A percentile compares a stretch with the other conserved stretches of the same genome.
These are phyloP conservation scores for Arachnomyces sp. DNA, from an alignment of 2,329 filamentous ascomycete genomes.

Conservation along the genomic window DNA sequence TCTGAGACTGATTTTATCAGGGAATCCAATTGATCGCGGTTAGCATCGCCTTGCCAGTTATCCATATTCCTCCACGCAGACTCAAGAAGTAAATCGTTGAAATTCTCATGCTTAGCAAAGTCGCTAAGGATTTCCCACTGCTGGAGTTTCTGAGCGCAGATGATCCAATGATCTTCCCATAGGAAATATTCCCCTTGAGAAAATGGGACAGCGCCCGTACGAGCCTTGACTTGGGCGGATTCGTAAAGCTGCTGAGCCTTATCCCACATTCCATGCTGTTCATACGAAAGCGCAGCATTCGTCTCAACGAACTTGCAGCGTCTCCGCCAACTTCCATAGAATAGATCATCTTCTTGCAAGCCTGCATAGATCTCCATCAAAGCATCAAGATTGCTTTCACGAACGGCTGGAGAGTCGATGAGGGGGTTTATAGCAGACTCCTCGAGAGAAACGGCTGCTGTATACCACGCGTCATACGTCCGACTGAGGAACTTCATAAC, in stretches of 20 bases:
- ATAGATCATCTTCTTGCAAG: constrained; percentile 90
- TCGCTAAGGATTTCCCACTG: constrained; percentile 98
- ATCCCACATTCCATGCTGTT: constrained; percentile 99
- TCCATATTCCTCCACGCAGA: constrained; percentile 94
- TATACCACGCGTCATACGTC: constrained; percentile 96
- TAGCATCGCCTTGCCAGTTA: constrained; percentile 80
- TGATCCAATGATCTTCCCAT: constrained; percentile 98
- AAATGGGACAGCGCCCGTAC: constrained; percentile 91
- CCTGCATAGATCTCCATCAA: constrained; percentile 87
- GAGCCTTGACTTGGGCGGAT: constrained; percentile 89
- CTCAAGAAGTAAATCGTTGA: constrained; percentile 91
- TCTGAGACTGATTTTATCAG: constrained; percentile 97
- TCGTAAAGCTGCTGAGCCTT: constrained; percentile 97
- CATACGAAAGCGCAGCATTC: constrained; percentile 92
- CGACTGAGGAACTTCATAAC: constrained; percentile 91
- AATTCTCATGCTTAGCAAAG: constrained; percentile 97
- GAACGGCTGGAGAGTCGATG: constrained; percentile 71
- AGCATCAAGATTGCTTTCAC: constrained; percentile 92
- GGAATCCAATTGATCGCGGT: constrained; percentile 80
- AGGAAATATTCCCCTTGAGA: constrained; percentile 96
- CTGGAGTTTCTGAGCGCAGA: constrained; percentile 95
- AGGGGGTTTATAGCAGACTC: constrained; percentile 77
- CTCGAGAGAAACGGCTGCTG: constrained; percentile 82
- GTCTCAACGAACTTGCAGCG: constrained; percentile 96
- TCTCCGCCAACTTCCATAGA: constrained; percentile 93